Evolutionary conservation across 305 asterid species (phyloP).

Genomic region (Fraxinus angustifolia): DNA sequence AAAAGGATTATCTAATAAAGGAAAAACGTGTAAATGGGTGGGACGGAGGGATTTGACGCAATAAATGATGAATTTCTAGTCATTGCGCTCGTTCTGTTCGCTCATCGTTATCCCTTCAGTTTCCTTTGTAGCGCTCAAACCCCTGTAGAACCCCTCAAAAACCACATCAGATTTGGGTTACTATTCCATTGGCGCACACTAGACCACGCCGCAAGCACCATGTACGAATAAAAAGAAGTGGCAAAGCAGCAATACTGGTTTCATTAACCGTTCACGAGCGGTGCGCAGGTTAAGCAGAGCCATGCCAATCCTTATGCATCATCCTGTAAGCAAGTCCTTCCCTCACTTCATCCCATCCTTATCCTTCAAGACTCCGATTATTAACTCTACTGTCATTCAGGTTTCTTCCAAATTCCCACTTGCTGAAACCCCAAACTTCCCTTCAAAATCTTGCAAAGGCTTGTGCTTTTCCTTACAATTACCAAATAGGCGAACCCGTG

Average conservation of each 20-base stretch:
- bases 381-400: slow-evolving; percentile 18
- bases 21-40: no score
- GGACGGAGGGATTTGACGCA: no score
- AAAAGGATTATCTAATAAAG: no score
- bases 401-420: slow-evolving; percentile 1
- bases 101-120: neutral
- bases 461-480: slow-evolving; percentile 24
- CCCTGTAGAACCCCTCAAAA: neutral
- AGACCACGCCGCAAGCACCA: neutral
- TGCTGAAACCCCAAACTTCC: slow-evolving; percentile 33
- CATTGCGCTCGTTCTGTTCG: no score
- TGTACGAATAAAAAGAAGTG: slow-evolving; percentile 36
- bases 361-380: slow-evolving; percentile 20
- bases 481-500: slow-evolving; percentile 34
- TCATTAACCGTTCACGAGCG: slow-evolving; percentile 18
- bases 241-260: slow-evolving; percentile 21
- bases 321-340: slow-evolving; percentile 29
- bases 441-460: slow-evolving; percentile 32
- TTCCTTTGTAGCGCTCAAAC: neutral
- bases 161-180: neutral
- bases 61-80: no score
- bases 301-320: slow-evolving; percentile 48
- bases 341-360: slow-evolving; percentile 32
- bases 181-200: slow-evolving; percentile 21
- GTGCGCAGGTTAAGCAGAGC: slow-evolving; percentile 43